Base-by-base conservation (phyloP, 331 rosid species). In the Cydonia oblonga region DNA sequence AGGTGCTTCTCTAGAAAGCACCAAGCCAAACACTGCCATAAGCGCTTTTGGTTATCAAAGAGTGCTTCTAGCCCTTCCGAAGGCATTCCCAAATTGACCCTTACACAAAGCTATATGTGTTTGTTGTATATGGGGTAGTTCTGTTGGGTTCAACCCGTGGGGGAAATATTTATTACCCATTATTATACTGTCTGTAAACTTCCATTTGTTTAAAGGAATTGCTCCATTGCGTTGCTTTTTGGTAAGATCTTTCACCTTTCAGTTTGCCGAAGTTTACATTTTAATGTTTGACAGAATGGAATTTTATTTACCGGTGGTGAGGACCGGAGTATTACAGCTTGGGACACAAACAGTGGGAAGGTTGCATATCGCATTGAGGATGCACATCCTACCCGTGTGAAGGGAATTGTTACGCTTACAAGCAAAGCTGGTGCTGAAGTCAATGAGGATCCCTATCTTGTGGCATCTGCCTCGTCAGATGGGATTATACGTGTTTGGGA, bases 401-500 rank as follows among this genome's bases (percentile, higher is more conserved):
- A 91, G 78, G 98, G 98, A 52, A 85, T 89, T 74, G 97, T 86
- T 38, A 84, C 81, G 24, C 84, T 89, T 53, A 75, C 86, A 23
- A 76, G 75, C 75, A 74, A 75, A 73, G 81, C 75, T 1, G 83
- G 87, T 72, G 72, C 75, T 54, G 77, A 74, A 29, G 80, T 73
- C 60, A 86, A 74, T 22, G 96, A 91, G 64, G 95, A 87, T 61
- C 96, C 98, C 0, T 86, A 83, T 71, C 73, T 89, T 22, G 83
- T 93, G 35, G 92, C 96, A 74, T 87, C 98, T 80, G 97, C 91
- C 20, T 91, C 98, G 59, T 82, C 96, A 7, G 97, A 93, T 77
- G 98, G 98, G 56, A 70, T 85, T 81, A 84, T 93, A 81, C 88
- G 89, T 6, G 86, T 85, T 33, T 93, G 98, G 98, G 98, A 93